phyloP scores from a whole-genome alignment of 371 early-diverging fungal species.

The Mucor plumbeus region DNA sequence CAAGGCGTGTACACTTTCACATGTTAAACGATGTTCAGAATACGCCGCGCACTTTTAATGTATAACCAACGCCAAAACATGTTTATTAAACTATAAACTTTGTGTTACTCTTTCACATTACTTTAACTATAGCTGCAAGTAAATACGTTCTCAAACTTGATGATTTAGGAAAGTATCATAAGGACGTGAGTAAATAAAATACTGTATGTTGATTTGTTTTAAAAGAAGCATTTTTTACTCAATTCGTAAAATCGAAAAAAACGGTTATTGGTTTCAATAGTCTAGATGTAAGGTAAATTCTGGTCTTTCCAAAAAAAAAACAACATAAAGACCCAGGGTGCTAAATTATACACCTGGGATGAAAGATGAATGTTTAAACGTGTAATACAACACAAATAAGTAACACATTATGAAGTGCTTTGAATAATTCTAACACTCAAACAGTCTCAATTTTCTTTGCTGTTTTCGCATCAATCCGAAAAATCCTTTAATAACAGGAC shows the following conservation, averaged over 20 bases:
- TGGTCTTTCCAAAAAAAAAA: neutral
- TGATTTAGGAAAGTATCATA: constrained; percentile 7
- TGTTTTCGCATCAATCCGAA: too few relatives aligned
- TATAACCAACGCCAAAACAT: neutral
- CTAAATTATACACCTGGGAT: too few relatives aligned
- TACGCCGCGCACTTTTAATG: neutral
- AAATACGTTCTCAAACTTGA: constrained; percentile 4
- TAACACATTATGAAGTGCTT: too few relatives aligned
- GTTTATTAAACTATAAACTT: neutral
- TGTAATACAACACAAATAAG: too few relatives aligned
- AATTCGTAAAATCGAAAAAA: too few relatives aligned
- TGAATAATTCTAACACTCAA: too few relatives aligned
- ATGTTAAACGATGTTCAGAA: constrained; percentile 6
- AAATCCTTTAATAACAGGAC: neutral
- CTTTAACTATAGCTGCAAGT: neutral
- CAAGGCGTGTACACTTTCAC: constrained; percentile 13
- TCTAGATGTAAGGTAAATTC: neutral
- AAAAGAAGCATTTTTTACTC: too few relatives aligned
- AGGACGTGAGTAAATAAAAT: constrained; percentile 6
- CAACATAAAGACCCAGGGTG: too few relatives aligned
- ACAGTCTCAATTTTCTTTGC: too few relatives aligned
- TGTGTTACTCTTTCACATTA: neutral
- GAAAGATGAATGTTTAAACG: too few relatives aligned
- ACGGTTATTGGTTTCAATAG: too few relatives aligned
- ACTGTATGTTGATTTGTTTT: neutral